A percentile compares a stretch with the other conserved stretches of the same genome.
These are phyloP conservation scores for Pulveroboletus sp. DNA, from an alignment of 768 basidiomycete genomes.

Conservation along the genomic window DNA sequence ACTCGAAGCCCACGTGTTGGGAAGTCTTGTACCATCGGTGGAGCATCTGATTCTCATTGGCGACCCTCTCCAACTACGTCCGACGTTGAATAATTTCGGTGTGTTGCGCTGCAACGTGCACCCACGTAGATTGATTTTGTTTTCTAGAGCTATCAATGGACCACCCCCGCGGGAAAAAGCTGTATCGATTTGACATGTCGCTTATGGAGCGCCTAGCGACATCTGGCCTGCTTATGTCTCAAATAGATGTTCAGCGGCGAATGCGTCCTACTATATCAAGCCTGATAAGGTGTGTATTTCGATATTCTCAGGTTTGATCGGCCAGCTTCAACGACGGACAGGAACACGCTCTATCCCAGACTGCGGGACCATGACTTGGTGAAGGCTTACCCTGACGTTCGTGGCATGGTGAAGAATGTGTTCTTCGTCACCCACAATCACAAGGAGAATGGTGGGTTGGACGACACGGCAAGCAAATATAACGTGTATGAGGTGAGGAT, in stretches of 20 bases:
- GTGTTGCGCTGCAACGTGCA: slow-evolving; percentile 10
- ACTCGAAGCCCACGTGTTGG: slow-evolving; percentile 70
- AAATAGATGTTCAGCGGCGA: slow-evolving; percentile 65
- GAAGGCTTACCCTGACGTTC: slow-evolving; percentile 46
- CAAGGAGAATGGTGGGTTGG: slow-evolving; percentile 51
- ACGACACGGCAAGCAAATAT: slow-evolving; percentile 62
- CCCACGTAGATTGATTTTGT: background rate
- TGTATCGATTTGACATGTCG: slow-evolving; percentile 68
- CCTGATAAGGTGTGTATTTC: slow-evolving; percentile 29
- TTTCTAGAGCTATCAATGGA: slow-evolving; percentile 63
- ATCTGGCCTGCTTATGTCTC: slow-evolving; percentile 59
- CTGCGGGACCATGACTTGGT: slow-evolving; percentile 57
- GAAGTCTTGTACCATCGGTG: slow-evolving; percentile 56
- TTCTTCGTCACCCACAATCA: slow-evolving; percentile 65
- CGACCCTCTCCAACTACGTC: slow-evolving; percentile 72
- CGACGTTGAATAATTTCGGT: slow-evolving; percentile 62
- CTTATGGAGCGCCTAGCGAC: slow-evolving; percentile 69
- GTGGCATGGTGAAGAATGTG: slow-evolving; percentile 58
- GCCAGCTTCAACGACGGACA: slow-evolving; percentile 14
- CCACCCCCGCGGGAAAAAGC: slow-evolving; percentile 44
- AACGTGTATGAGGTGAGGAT: slow-evolving; percentile 72
- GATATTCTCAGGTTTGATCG: background rate
- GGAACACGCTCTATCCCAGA: slow-evolving; percentile 56
- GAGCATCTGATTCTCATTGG: slow-evolving; percentile 79
- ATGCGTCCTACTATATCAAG: slow-evolving; percentile 71